Evolutionary conservation across 139 green algal genomes (phyloP), one percentile per base, ranked within the genome.

Genomic region (Chlorella vulgaris): DNA sequence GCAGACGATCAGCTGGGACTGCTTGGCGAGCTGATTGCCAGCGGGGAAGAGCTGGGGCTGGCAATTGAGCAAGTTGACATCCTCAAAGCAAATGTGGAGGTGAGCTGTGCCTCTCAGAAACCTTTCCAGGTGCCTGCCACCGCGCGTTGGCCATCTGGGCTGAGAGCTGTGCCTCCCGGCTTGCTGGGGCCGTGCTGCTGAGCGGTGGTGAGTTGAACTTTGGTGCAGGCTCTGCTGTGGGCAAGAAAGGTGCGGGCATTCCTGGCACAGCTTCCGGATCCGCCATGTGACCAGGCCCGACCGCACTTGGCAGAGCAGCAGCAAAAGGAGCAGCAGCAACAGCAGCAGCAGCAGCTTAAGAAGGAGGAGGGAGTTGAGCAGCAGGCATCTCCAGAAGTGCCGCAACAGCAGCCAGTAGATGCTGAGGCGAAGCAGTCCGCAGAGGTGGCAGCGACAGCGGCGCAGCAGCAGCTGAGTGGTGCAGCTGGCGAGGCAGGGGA

Each of bases 21-120:
- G 53, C 68, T 89, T n/a, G 31, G 86, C 29, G 50, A 13, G 29
- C 68, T 88, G 24, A 82, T 88, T 26, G 36, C 80, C 35, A 39
- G 36, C 15, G 85, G 85, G 10, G 38, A 78, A 58, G 38, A 13
- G 1, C 53, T 84, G 51, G 69, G 71, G 18, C 55, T 89, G 62
- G 38, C 42, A 18, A 81, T 89, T 69, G 83, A 84, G 39, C 67
- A 88, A 63, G 67, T 88, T 22, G 83, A 85, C 24, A 85, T 83
- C 18, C 42, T 88, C 7, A 79, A 85, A 35, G 79, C 83, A 10
- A 82, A 88, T 36, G 78, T 85, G 18, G 69, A 88, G 77, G 83
- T 2, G 75, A n/a, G 19, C 55, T 36, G 3, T 18, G 26, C 3
- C 63, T 60, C 7, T 2, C 36, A 58, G 1, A 58, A 58, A 58